Evolutionary conservation across 1,284 basidiomycete genomes (phyloP), one percentile per base, ranked within the genome.

Genomic region (Afroboletus lepidellus): DNA sequence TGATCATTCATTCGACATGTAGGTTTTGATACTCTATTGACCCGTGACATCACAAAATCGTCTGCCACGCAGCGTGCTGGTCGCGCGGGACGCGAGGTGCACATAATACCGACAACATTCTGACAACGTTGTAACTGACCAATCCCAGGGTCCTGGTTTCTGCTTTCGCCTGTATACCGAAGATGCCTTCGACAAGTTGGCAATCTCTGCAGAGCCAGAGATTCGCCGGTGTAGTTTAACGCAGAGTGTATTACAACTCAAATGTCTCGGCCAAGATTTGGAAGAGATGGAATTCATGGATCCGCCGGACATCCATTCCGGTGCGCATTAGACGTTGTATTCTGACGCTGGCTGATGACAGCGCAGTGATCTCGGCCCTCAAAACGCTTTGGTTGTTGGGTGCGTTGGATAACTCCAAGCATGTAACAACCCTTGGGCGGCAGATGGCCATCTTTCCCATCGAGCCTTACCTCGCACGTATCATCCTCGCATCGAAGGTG

Each of bases 101-200:
- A 72, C 51, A 72, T 70, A 3, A 8, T 30, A 29, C 25, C 27
- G 25, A 37, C 23, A 21, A 3, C 21, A 5, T n/a, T 25, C 43
- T 42, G 27, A 15, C 25, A 16, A 2, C 13, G 24, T 36, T 7
- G 30, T 46, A 11, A 51, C 33, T 60, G 51, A 56, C 33, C 50
- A 42, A 43, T 39, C 16, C 18, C 53, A 90, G 85, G 85, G 90
- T 12, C 75, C 78, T 29, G 94, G 94, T 18, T 77, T 81, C 53
- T 97, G 94, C 67, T 96, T 90, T 72, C 83, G 94, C 27, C 73
- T 98, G 11, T 98, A 94, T 71, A 92, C 94, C 0, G 87, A 94
- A 65, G 76, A 81, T 12, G 79, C 84, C 2, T 97, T 88, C 70
- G 74, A 79, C 42, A 70, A 73, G 13, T 81, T 97, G 77, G 72